Evolutionary conservation across 83 land plant genomes (phyloP).

Genomic region (Picea abies): DNA sequence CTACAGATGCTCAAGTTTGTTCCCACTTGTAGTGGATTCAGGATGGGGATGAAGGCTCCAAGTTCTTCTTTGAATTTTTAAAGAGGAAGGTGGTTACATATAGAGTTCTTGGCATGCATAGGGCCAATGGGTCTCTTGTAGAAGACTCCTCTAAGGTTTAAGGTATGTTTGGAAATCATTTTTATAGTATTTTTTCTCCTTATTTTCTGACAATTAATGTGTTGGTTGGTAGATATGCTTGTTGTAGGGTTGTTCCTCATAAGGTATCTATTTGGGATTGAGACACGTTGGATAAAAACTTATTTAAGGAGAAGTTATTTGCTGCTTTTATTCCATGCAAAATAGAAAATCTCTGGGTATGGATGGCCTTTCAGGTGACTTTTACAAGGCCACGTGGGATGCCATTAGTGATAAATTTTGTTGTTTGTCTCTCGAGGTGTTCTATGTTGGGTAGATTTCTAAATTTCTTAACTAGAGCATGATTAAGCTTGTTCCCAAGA

Average conservation of each 20-base stretch:
- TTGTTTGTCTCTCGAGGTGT: neutral
- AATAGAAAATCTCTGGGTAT: neutral
- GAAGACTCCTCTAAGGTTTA: neutral
- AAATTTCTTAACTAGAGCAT: neutral
- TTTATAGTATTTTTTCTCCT: neutral
- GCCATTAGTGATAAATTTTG: neutral
- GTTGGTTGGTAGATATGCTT: neutral
- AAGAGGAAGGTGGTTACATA: neutral
- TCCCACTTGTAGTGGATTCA: too few relatives aligned
- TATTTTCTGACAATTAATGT: neutral
- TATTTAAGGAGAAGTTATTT: neutral
- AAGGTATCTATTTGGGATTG: neutral
- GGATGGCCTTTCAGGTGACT: neutral
- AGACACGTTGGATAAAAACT: neutral
- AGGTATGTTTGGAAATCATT: neutral
- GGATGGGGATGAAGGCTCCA: too few relatives aligned
- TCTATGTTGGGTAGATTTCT: neutral
- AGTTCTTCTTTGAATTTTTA: too few relatives aligned
- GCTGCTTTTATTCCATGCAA: neutral
- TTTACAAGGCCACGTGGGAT: neutral
- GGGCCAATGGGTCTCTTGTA: neutral
- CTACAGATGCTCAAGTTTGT: fast-evolving
- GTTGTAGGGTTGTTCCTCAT: neutral
- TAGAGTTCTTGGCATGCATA: neutral
- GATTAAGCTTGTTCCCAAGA: neutral